Evolutionary conservation across 257 asterid genomes (phyloP).

Genomic region (Handroanthus guayacan): DNA sequence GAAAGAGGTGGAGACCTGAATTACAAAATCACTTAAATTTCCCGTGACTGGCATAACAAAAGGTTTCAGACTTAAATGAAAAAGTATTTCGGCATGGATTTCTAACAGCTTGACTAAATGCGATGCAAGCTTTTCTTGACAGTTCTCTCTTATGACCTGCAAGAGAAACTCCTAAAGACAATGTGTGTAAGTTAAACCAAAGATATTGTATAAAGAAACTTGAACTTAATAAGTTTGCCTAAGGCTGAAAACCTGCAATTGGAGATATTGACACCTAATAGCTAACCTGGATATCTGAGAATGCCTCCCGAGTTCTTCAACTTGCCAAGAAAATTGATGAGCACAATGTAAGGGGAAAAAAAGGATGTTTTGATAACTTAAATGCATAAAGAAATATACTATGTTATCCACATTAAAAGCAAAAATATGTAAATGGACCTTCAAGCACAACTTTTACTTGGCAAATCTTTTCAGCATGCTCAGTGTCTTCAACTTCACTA

Average conservation of each 20-base stretch:
- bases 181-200: neutral
- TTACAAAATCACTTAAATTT: neutral
- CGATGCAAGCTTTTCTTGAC: conserved; percentile 96
- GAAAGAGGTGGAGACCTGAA: neutral
- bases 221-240: no score
- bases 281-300: conserved; percentile 96
- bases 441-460: no score
- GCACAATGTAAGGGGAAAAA: conserved; percentile 24
- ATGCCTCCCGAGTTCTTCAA: conserved; percentile 97
- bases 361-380: conserved; percentile 13
- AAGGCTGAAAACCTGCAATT: neutral
- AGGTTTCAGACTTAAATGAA: neutral
- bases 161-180: conserved; percentile 32
- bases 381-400: neutral
- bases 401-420: no score
- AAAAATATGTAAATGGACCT: no score
- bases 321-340: conserved; percentile 60
- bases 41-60: neutral
- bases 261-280: conserved; percentile 3
- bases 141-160: conserved; percentile 96
- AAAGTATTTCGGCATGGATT: neutral
- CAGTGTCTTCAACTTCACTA: no score
- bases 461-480: no score
- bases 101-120: conserved; percentile 97
- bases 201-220: no score